A percentile compares a stretch with the other conserved stretches of the same genome.
Conservation (phyloP, 1,284 basidiomycete genomes). For the Rhodotorula sp. region DNA sequence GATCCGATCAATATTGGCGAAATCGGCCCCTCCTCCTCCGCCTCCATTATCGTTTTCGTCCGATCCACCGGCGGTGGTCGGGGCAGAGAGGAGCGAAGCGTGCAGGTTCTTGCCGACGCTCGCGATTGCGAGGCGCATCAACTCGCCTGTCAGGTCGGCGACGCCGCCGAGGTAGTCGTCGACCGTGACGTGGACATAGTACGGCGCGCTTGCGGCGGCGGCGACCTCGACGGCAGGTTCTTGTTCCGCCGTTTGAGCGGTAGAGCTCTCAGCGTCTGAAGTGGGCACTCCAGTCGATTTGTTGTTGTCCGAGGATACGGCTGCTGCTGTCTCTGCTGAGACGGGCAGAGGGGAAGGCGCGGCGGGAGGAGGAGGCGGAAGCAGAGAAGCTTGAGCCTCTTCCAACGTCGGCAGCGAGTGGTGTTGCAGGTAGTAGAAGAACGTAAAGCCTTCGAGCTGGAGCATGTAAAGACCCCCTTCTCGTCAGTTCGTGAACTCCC, state of each 20-base stretch:
- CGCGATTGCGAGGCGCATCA: conserved; percentile 88
- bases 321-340: not conserved
- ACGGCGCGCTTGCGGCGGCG: not conserved
- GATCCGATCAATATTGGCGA: conserved; percentile 68
- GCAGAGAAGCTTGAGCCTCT: conserved; percentile 31
- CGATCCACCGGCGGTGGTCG: conserved; percentile 54
- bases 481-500: not conserved
- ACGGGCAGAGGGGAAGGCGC: not conserved
- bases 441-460: conserved; percentile 89
- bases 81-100: conserved; percentile 58
- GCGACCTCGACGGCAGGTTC: not conserved
- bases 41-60: conserved; percentile 50
- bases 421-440: conserved; percentile 76
- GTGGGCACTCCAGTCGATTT: not conserved
- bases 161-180: conserved; percentile 88
- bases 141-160: conserved; percentile 90
- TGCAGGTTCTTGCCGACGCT: conserved; percentile 43
- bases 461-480: not conserved
- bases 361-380: conserved; percentile 7
- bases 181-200: conserved; percentile 50
- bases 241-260: conserved; percentile 52
- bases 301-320: not conserved
- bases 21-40: conserved; percentile 1
- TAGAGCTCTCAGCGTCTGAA: conserved; percentile 54
- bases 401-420: conserved; percentile 57